Conservation (phyloP, 345 rosid species). For the Microcos paniculata region DNA sequence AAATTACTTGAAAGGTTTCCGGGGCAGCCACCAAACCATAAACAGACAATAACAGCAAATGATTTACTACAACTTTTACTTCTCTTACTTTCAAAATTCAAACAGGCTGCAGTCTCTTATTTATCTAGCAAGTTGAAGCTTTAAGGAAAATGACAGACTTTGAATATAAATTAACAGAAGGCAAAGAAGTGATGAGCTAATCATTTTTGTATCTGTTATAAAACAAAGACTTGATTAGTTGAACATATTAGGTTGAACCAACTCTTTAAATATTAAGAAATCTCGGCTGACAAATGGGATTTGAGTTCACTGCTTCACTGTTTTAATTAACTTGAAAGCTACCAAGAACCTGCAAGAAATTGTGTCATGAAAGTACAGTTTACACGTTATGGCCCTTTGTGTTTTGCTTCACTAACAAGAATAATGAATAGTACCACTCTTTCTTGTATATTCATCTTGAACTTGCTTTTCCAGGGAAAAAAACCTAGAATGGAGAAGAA, state of each 20-base stretch:
- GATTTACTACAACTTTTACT: neutral
- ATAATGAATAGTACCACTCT: neutral
- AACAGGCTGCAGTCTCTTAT: neutral
- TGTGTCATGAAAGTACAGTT: conserved; percentile 1
- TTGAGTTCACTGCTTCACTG: neutral
- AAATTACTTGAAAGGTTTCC: conserved; percentile 2
- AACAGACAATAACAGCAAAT: conserved; percentile 18
- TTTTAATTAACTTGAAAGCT: neutral
- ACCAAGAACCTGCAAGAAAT: neutral
- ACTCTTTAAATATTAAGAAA: neutral
- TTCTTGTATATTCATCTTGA: conserved; percentile 9
- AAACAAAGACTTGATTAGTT: conserved; percentile 12
- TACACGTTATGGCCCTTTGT: neutral
- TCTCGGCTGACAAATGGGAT: neutral
- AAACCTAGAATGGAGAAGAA: conserved; percentile 15
- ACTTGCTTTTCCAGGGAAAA: neutral
- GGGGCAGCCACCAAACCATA: conserved; percentile 29
- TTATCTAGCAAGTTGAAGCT: conserved; percentile 4
- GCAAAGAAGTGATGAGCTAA: neutral
- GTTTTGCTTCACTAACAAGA: conserved; percentile 25
- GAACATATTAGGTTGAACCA: conserved; percentile 20
- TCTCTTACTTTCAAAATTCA: neutral
- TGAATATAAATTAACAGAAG: neutral
- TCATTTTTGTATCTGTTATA: neutral
- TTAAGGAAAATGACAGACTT: neutral